Evolutionary conservation across 176 grass and related monocot species (phyloP), one percentile per base, ranked within the genome.

Genomic region (Musa beccarii): DNA sequence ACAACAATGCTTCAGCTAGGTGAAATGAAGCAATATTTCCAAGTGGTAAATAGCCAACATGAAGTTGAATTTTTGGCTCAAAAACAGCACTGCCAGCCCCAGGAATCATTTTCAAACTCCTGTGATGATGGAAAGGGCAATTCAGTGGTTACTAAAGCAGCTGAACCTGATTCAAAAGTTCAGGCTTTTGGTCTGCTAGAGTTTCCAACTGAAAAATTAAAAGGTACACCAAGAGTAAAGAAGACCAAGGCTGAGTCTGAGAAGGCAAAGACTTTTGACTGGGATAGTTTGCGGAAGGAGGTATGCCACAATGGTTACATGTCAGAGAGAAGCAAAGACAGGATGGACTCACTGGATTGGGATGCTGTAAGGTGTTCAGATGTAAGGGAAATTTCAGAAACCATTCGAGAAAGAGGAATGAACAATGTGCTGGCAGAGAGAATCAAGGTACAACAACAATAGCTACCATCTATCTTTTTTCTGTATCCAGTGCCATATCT

Each of bases 391-490:
- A 72, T 96, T 83, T 84, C 92, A 56, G 76, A 89, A 21, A 71
- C 83, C 24, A 96, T 96, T 59, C 85, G 74, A 84, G 81, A 88
- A 43, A 84, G 89, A 85, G 89, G 92, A 76, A 92, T 96, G 92
- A 89, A 90, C 79, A 96, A 96, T 51, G 75, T 92, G 81, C 76
- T 92, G 51, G 92, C 87, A 76, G 78, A 87, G 68, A 74, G 89
- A 29, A 96, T 96, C 77, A 89, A 92, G 86, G 92, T 90, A 89
- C 69, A 76, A 81, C 8, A 72, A 24, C 68, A 43, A 66, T 52
- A 73, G 52, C 72, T 78, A 59, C 29, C 11, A 43, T 72, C 25
- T 56, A 23, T 73, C 19, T 66, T 17, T 24, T 76, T 26, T 57
- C 52, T 55, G 55, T 3, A 53, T 56, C 11, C 10, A 8, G 10